phyloP scores from a whole-genome alignment of 2,329 filamentous ascomycete genomes.

The Pestalotiopsis sp. region DNA sequence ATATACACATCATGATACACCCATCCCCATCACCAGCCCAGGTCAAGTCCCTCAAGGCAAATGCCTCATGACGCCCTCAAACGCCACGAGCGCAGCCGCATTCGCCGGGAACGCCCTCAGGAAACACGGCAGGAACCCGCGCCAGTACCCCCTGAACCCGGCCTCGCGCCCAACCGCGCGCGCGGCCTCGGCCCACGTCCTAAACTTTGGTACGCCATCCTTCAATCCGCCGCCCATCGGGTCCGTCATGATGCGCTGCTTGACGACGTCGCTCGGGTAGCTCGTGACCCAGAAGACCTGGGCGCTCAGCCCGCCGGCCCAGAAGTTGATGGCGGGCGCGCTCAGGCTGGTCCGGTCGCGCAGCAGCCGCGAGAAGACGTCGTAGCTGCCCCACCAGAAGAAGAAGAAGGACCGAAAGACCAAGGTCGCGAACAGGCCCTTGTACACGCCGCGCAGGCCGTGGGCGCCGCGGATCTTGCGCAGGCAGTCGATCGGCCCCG shows the following conservation, averaged over 20 bases:
- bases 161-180: conserved; percentile 73
- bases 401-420: conserved; percentile 94
- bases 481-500: conserved; percentile 83
- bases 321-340: conserved; percentile 88
- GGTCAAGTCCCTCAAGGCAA: conserved; percentile 42
- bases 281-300: conserved; percentile 94
- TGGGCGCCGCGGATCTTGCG: conserved; percentile 71
- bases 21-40: conserved; percentile 47
- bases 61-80: conserved; percentile 85
- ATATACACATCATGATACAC: conserved; percentile 75
- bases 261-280: conserved; percentile 91
- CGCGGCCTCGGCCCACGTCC: conserved; percentile 79
- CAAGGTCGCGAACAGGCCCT: conserved; percentile 81
- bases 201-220: conserved; percentile 71
- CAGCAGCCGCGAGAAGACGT: conserved; percentile 74
- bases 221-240: conserved; percentile 71
- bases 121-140: conserved; percentile 93
- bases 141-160: conserved; percentile 83
- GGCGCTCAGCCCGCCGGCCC: conserved; percentile 90
- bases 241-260: conserved; percentile 97
- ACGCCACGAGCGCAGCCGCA: conserved; percentile 88
- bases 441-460: conserved; percentile 80
- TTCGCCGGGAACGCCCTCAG: conserved; percentile 93
- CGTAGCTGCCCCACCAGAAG: conserved; percentile 98
- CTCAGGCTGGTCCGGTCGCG: conserved; percentile 69